Conservation (phyloP, 768 basidiomycete genomes). For the Crucibulum laeve region DNA sequence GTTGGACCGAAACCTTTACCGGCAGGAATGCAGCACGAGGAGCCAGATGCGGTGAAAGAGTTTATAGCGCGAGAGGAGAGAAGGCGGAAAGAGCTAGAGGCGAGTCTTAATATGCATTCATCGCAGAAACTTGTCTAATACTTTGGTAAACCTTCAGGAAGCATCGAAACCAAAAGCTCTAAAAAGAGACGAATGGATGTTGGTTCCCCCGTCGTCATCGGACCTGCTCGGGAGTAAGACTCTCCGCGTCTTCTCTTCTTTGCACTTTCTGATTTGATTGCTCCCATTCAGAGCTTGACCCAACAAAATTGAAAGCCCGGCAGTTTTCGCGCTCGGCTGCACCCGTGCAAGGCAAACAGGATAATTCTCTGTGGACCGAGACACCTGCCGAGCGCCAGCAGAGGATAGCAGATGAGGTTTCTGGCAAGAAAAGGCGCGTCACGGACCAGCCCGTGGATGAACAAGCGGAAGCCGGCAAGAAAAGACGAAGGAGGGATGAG, state of each 20-base stretch:
- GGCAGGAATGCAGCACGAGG: conserved; percentile 31
- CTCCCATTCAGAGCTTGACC: conserved; percentile 65
- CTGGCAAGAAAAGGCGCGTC: conserved; percentile 82
- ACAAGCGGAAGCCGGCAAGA: conserved; percentile 41
- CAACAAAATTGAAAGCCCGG: conserved; percentile 74
- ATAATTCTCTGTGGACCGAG: conserved; percentile 90
- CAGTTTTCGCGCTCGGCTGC: conserved; percentile 70
- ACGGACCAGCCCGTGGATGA: conserved; percentile 43
- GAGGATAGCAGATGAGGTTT: conserved; percentile 88
- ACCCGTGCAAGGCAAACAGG: conserved; percentile 37
- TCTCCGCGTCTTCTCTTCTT: not conserved
- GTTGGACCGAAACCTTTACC: conserved; percentile 82
- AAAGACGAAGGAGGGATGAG: conserved; percentile 61
- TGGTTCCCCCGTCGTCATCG: conserved; percentile 83
- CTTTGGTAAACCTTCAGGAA: conserved; percentile 43
- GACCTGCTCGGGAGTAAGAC: conserved; percentile 68
- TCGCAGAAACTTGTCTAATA: not conserved
- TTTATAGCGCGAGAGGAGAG: conserved; percentile 86
- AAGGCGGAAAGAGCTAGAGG: conserved; percentile 65
- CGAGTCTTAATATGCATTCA: conserved; percentile 15
- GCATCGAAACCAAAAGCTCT: conserved; percentile 72
- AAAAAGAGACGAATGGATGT: conserved; percentile 97
- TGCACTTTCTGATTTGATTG: not conserved
- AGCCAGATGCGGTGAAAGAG: conserved; percentile 67
- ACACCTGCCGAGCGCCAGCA: conserved; percentile 91